Evolutionary conservation across 139 green algal genomes (phyloP).

Genomic region (Eudorina sp.): DNA sequence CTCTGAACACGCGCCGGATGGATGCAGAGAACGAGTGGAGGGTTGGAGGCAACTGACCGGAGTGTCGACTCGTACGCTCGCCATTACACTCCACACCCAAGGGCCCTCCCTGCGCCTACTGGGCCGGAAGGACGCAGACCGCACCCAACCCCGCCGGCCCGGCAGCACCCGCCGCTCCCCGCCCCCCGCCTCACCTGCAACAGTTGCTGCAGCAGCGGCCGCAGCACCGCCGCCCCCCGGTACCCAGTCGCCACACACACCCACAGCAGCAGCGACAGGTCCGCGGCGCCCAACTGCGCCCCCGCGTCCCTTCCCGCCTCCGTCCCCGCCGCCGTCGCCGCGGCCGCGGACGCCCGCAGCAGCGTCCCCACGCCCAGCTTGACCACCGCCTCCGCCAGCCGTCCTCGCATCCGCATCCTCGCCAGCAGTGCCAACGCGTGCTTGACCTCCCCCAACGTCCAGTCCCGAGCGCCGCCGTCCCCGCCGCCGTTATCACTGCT

Average conservation of each 20-base stretch:
- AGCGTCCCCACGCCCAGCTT: constrained; percentile 22
- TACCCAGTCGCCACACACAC: constrained; percentile 31
- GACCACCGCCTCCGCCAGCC: not conserved
- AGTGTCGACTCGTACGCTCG: too few species aligned
- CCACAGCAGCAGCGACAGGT: constrained; percentile 32
- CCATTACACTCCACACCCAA: too few species aligned
- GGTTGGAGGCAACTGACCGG: too few species aligned
- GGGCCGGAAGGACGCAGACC: too few species aligned
- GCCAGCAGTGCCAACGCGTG: not conserved
- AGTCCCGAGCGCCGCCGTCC: not conserved
- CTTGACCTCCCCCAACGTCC: not conserved
- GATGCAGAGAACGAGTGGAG: too few species aligned
- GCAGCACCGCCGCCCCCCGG: constrained; percentile 1
- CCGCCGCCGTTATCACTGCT: too few species aligned
- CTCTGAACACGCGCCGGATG: too few species aligned
- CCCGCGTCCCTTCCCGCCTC: too few species aligned
- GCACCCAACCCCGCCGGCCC: too few species aligned
- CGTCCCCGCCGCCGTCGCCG: not conserved
- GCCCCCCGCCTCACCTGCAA: constrained; percentile 20
- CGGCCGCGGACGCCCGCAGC: not conserved
- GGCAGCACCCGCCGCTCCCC: too few species aligned
- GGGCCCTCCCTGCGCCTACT: too few species aligned
- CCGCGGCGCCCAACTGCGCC: not conserved
- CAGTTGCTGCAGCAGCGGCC: constrained; percentile 32
- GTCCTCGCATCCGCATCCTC: not conserved